A percentile compares a stretch with the other conserved stretches of the same genome.
phyloP scores from a whole-genome alignment of 805 yeast genomes.

The Kuraishia molischiana region DNA sequence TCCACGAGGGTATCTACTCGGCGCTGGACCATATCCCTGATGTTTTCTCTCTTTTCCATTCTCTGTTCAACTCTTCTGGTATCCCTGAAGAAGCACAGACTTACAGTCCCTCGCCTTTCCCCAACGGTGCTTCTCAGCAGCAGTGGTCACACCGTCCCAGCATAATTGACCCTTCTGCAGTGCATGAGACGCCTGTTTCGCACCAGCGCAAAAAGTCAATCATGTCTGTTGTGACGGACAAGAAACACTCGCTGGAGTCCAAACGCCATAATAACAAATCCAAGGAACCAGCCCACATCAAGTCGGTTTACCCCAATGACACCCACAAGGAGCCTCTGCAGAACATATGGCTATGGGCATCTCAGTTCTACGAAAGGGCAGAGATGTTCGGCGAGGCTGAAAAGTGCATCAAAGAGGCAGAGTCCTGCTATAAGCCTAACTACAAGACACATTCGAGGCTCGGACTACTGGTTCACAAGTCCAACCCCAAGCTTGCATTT shows the following conservation, averaged over 20 bases:
- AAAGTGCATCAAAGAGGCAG: constrained; percentile 68
- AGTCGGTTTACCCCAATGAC: constrained; percentile 7
- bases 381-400: constrained; percentile 52
- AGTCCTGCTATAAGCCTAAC: constrained; percentile 32
- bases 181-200: constrained; percentile 1
- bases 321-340: constrained; percentile 35
- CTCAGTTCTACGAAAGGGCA: constrained; percentile 50
- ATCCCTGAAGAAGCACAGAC: constrained; percentile 8
- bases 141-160: constrained; percentile 32
- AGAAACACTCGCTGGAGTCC: constrained; percentile 1
- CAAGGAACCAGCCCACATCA: constrained; percentile 8
- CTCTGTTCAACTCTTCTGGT: constrained; percentile 24
- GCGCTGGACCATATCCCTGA: constrained; percentile 60
- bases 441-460: constrained; percentile 38
- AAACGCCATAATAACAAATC: constrained; percentile 5
- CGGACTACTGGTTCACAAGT: constrained; percentile 31
- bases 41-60: constrained; percentile 48
- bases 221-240: constrained; percentile 4
- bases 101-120: constrained; percentile 25
- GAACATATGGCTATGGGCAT: constrained; percentile 66
- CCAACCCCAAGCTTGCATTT: constrained; percentile 32
- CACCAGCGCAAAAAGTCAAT: background rate
- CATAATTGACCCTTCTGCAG: constrained; percentile 22
- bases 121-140: constrained; percentile 12
- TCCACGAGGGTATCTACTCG: constrained; percentile 43